Evolutionary conservation across 163 green algal genomes (phyloP), one percentile per base, ranked within the genome.

Genomic region (Dunaliella salina): DNA sequence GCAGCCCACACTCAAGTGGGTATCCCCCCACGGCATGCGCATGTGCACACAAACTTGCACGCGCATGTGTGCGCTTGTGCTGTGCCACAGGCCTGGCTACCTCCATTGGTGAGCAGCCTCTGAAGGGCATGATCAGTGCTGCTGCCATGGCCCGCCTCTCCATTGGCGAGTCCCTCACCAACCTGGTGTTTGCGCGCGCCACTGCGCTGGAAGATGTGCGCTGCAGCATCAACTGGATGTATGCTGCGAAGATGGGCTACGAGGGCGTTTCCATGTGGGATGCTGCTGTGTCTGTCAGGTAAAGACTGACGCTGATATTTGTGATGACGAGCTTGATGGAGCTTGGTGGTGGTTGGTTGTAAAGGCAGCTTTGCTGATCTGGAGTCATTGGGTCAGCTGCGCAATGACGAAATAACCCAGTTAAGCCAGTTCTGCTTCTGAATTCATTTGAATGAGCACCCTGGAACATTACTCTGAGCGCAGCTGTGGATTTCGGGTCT

Each of bases 201-300:
- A 98, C 95, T 1, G 83, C 85, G 72, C 88, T 99, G 84, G 84
- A 89, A 0, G 95, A 99, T 88, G 91, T 99, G 84, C 98, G 98
- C 90, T 95, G 96, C 29, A 96, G 90, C 33, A 96, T 98, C 80
- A 99, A 99, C 94, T 99, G 97, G 97, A 99, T 99, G 97, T 98
- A 99, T 88, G 97, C 97, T 25, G 97, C 97, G 86, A 99, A 99
- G 93, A 97, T 99, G 94, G 93, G 86, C 45, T 87, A 84, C 40
- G 97, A 99, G 91, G 95, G 95, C 13, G 94, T 91, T 0, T 93
- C 90, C 80, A 98, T 98, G 95, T 98, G 96, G 80, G 93, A 97
- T 67, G 94, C 95, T 13, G 96, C 95, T 3, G 85, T 85, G 18
- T 91, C 92, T 0, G 87, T 97, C 32, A 91, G 86, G 89, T 92